A percentile compares a stretch with the other conserved stretches of the same genome.
These are phyloP conservation scores for Chenopodium formosanum DNA, from an alignment of 148 eudicot genomes.

Conservation along the genomic window DNA sequence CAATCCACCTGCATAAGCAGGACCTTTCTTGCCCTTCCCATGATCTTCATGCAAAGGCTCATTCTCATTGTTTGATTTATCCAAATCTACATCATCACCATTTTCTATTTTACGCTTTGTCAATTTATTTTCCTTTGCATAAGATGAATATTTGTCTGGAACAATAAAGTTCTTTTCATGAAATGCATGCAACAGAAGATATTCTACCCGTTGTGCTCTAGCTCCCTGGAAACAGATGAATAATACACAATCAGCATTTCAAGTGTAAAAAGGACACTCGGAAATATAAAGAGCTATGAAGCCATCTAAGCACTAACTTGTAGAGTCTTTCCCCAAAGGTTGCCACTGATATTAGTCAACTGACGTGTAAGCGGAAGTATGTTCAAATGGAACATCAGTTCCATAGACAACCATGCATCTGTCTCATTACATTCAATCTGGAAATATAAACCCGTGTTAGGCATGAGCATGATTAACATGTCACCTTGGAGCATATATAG, in stretches of 20 bases:
- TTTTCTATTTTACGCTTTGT: slow-evolving; percentile 65
- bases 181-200: slow-evolving; percentile 91
- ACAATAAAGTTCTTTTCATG: slow-evolving; percentile 90
- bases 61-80: slow-evolving; percentile 45
- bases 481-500: not conserved
- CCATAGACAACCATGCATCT: slow-evolving; percentile 99
- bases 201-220: slow-evolving; percentile 96
- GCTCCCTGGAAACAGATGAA: slow-evolving; percentile 69
- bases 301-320: slow-evolving; percentile 51
- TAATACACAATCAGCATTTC: slow-evolving; percentile 1
- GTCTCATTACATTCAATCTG: slow-evolving; percentile 95
- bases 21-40: slow-evolving; percentile 76
- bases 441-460: slow-evolving; percentile 21
- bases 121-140: slow-evolving; percentile 55
- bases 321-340: slow-evolving; percentile 98
- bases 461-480: not conserved
- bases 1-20: slow-evolving; percentile 90
- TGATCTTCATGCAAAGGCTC: slow-evolving; percentile 47
- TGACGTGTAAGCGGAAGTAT: slow-evolving; percentile 96
- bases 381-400: slow-evolving; percentile 96
- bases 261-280: slow-evolving; percentile 1
- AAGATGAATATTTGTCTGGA: slow-evolving; percentile 79
- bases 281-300: not conserved
- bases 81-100: slow-evolving; percentile 41
- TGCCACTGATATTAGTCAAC: slow-evolving; percentile 94